phyloP scores from a whole-genome alignment of 345 rosid genomes.

The Camelina laxa region DNA sequence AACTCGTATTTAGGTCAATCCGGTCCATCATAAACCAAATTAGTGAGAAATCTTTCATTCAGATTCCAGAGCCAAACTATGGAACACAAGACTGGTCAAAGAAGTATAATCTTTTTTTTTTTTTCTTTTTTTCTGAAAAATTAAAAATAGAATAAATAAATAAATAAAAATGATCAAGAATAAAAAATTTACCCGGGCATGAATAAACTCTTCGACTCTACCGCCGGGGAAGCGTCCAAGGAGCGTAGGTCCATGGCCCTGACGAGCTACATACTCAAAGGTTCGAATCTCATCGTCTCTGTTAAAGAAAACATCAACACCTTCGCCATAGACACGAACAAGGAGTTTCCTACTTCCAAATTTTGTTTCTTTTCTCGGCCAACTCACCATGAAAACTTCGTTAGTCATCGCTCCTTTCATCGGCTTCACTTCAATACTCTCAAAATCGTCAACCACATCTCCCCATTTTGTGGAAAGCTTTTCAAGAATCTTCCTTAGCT shows the following conservation, averaged over 20 bases:
- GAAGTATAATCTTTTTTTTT: neutral
- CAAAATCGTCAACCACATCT: constrained; percentile 62
- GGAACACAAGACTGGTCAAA: neutral
- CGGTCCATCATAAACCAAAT: neutral
- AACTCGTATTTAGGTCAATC: neutral
- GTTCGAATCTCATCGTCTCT: constrained; percentile 80
- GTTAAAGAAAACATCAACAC: constrained; percentile 80
- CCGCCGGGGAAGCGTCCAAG: constrained; percentile 84
- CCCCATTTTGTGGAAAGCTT: constrained; percentile 63
- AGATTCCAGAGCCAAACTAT: neutral
- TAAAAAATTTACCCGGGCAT: constrained; percentile 68
- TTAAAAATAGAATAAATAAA: neutral
- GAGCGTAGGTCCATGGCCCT: constrained; percentile 90
- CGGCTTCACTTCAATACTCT: constrained; percentile 58
- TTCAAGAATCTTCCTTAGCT: constrained; percentile 54
- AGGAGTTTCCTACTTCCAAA: constrained; percentile 58
- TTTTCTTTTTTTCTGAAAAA: no score
- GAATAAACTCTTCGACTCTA: constrained; percentile 89
- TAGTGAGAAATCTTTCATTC: neutral
- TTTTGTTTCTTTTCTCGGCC: constrained; percentile 59
- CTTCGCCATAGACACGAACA: constrained; percentile 85
- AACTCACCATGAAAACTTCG: constrained; percentile 76
- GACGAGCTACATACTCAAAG: constrained; percentile 81
- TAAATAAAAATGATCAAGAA: constrained; percentile 11
- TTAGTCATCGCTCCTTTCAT: constrained; percentile 87